These are phyloP conservation scores for Medicago arabica DNA, from an alignment of 306 rosid species.

Conservation along the genomic window DNA sequence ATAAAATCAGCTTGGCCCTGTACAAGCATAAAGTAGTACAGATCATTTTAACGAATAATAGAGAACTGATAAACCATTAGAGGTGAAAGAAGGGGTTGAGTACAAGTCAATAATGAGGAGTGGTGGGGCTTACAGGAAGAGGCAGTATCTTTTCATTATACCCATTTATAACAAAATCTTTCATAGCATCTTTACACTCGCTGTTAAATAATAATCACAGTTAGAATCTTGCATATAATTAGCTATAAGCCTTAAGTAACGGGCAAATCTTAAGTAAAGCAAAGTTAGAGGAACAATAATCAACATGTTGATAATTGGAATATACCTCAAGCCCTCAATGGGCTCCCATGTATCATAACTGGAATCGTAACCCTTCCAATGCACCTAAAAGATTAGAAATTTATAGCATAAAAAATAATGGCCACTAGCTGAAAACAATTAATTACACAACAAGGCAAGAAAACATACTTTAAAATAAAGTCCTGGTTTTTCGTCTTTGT, in stretches of 20 bases:
- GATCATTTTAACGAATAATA: background rate
- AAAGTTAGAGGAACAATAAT: background rate
- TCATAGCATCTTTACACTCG: constrained; percentile 43
- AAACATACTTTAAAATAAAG: constrained; percentile 49
- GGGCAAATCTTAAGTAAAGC: background rate
- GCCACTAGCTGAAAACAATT: background rate
- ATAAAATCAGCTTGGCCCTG: constrained; percentile 86
- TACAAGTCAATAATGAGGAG: background rate
- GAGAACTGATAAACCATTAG: background rate
- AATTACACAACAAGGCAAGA: no score
- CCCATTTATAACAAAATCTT: constrained; percentile 47
- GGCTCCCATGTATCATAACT: constrained; percentile 61
- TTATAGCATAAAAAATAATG: background rate
- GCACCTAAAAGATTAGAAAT: constrained; percentile 43
- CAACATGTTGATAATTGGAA: background rate
- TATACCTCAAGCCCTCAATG: constrained; percentile 47
- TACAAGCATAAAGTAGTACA: background rate
- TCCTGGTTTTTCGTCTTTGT: constrained; percentile 38
- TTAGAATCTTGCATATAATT: constrained; percentile 16
- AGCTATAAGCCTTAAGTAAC: background rate
- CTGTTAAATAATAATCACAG: constrained; percentile 33
- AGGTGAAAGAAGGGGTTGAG: background rate
- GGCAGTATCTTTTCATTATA: constrained; percentile 50
- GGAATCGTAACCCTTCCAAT: constrained; percentile 53
- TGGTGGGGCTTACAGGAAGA: constrained; percentile 50